Evolutionary conservation across 768 basidiomycete species (phyloP).

Genomic region (Cubamyces lactineus): DNA sequence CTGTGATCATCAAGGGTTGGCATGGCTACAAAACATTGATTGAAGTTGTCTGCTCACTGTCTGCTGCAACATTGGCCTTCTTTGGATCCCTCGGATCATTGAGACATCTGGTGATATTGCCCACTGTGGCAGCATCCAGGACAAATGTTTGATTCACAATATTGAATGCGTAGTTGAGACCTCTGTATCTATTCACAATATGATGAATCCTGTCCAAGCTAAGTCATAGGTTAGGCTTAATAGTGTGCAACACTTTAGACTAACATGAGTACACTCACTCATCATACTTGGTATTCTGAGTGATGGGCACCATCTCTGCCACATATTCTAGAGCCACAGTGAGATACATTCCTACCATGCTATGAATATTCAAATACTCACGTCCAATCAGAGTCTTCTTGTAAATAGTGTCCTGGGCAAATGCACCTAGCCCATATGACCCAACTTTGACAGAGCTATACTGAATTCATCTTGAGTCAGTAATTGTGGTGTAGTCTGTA

Average conservation of each 20-base stretch:
- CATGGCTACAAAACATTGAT: background rate
- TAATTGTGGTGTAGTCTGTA: background rate
- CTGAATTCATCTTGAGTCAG: background rate
- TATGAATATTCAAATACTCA: background rate
- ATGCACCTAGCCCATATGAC: constrained; percentile 49
- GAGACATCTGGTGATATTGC: constrained; percentile 50
- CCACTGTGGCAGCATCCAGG: constrained; percentile 46
- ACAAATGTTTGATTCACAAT: constrained; percentile 6
- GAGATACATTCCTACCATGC: no score
- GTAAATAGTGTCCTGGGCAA: constrained; percentile 37
- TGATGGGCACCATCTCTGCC: constrained; percentile 16
- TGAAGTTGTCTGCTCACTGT: constrained; percentile 28
- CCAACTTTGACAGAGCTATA: constrained; percentile 40
- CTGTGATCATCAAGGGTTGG: constrained; percentile 21
- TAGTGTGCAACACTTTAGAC: no score
- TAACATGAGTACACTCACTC: background rate
- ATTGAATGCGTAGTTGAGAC: constrained; percentile 43
- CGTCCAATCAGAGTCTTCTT: constrained; percentile 39
- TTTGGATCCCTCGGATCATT: constrained; percentile 36
- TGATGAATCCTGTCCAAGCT: constrained; percentile 1
- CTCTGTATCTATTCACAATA: constrained; percentile 17
- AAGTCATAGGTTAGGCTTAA: no score
- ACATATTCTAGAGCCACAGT: constrained; percentile 19
- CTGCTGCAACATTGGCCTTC: constrained; percentile 29
- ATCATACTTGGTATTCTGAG: background rate